Base-by-base conservation (phyloP, 2,329 filamentous ascomycete species). In the Massarina eburnea region DNA sequence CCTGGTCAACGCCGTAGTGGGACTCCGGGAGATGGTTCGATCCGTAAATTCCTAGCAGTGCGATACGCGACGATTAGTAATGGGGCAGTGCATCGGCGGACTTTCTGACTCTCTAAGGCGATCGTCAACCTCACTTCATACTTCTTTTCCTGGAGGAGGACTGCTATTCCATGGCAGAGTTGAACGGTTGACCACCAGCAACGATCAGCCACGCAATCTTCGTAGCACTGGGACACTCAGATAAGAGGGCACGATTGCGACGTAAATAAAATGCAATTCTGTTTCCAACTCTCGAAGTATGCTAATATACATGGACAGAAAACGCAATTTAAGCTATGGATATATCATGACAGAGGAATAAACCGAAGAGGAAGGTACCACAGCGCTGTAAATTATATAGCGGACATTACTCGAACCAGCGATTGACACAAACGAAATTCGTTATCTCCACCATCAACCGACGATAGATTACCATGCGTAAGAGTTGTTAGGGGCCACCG, bases 51-150 rank as follows among this genome's bases (percentile, higher is more conserved):
- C n/a, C n/a, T n/a, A n/a, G n/a, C n/a, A n/a, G n/a, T 14, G 27
- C 35, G 42, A 36, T 6, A 39, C 42, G 39, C 48, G 43, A 51
- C 40, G 58, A 56, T 60, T 62, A 62, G 54, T 60, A 61, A 62
- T 52, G 51, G 54, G 55, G 53, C 54, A 56, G 57, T 58, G 58
- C 54, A 59, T 15, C n/a, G 27, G 24, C 32, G 35, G 35, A 38
- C 36, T 46, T 21, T 18, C 26, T 17, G 20, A 22, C 17, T 15
- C 5, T 22, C 27, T 14, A 30, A 2, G 33, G 33, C 19, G 30
- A 6, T 8, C 43, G 15, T 45, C 17, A 45, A 51, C 47, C 26
- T 48, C 43, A 43, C 34, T 22, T 32, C 42, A 36, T 40, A 45
- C 38, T 35, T 41, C 40, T 30, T 42, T 26, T 34, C 18, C 22